Evolutionary conservation across 257 asterid species (phyloP), one percentile per base, ranked within the genome.

Genomic region (Nyctanthes arbortristis): DNA sequence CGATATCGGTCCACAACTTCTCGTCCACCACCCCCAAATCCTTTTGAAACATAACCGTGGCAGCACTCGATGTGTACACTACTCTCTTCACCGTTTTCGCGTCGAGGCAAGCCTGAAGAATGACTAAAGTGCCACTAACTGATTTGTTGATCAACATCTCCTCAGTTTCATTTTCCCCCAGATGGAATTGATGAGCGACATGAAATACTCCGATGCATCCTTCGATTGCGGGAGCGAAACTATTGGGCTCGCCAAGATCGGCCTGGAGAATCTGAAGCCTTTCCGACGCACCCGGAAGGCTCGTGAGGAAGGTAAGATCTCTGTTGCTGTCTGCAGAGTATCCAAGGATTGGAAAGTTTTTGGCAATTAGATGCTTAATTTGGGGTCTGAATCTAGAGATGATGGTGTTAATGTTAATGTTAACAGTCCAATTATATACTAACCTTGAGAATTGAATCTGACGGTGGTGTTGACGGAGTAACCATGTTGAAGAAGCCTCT

Each of bases 121-220:
- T 70, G 52, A 79, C 85, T 36, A 78, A 9, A 3, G 81, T 66
- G 33, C 88, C 91, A 8, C 18, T 64, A 1, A 85, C 67, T 2
- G 84, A 37, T 69, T 36, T 77, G 3, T 61, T 66, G 66, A 63
- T 70, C 37, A 39, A 40, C 3, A 55, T 62, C 59, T 84, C 88
- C 66, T 66, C 85, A 0, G 72, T 61, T 70, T 84, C 89, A n/a
- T 57, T 52, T 16, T 62, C 71, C 13, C 40, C 32, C 29, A 76
- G 68, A 49, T 78, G 80, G 22, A 83, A 70, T 0, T 89, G 86
- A 27, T 87, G 91, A 52, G 93, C 93, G 4, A 78, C 78, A n/a
- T 84, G 93, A 57, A 89, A 89, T 20, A 87, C 88, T 3, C 90
- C 91, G 3, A 69, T 28, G 72, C 93, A 89, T 39, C 93, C 96